Base-by-base conservation (phyloP, 352 stramenopile genomes). In the Globisporangium spiculum region DNA sequence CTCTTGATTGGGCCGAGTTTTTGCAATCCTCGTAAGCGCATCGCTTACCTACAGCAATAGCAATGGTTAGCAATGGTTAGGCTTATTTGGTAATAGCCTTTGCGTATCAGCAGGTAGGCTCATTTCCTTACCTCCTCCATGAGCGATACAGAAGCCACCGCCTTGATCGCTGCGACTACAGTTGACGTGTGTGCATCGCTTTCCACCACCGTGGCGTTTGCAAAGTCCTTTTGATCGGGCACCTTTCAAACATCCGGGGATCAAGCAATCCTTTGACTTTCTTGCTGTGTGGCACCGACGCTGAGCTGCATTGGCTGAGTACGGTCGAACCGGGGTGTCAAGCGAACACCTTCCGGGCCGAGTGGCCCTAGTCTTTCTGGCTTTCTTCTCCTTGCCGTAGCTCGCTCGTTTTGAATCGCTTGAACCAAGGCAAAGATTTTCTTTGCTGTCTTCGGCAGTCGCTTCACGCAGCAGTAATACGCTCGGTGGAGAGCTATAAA, bases 161-260 rank as follows among this genome's bases (percentile, higher is more conserved):
- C 88, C 88, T 83, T 96, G 88, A 30, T 96, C 88, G 48, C 88
- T 94, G 27, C 86, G 85, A 4, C 60, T 64, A 61, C 88, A 96
- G 8, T 72, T 78, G 20, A 53, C 46, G 41, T 82, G 27, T 7
- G 77, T 87, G 71, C 88, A 96, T 32, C 89, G 75, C 57, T 94
- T 96, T 7, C 89, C 89, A 12, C 89, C 89, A 10, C 89, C 89
- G 56, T 96, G 89, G 9, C 87, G 87, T 67, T 96, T 96, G 67
- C 89, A 96, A 4, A 95, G 74, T 30, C 88, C 86, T 77, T 76
- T 86, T 14, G 89, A 96, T 12, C 89, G 77, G 50, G 86, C 85
- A 10, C 82, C 84, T 79, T 93, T 94, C 30, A 66, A 78, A 55
- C 88, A 96, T 7, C 85, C 85, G 3, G 73, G 74, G 22, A 95